Evolutionary conservation across 768 basidiomycete species (phyloP).

Genomic region (Phlebiopsis gigantea): DNA sequence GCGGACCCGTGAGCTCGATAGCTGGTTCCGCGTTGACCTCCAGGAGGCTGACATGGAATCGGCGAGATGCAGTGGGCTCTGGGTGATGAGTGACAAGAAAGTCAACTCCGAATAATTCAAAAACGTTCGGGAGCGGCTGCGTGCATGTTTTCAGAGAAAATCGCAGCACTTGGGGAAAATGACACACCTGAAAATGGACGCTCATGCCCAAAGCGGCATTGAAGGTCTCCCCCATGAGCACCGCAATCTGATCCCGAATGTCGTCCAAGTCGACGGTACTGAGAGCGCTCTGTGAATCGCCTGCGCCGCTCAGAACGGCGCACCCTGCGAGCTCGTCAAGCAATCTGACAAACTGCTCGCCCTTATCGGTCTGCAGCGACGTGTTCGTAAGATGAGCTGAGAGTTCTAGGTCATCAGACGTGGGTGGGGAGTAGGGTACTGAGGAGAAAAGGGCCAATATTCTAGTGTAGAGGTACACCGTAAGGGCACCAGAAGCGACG

Average conservation of each 20-base stretch:
- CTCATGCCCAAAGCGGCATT: constrained; percentile 80
- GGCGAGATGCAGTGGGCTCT: constrained; percentile 14
- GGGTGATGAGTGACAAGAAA: constrained; percentile 60
- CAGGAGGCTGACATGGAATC: constrained; percentile 65
- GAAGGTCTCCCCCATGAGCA: constrained; percentile 74
- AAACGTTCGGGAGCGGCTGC: constrained; percentile 84
- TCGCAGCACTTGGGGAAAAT: background rate
- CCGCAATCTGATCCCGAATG: constrained; percentile 60
- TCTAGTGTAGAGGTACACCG: constrained; percentile 74
- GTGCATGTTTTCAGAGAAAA: background rate
- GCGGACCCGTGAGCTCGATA: constrained; percentile 85
- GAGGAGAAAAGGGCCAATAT: constrained; percentile 88
- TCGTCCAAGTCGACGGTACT: constrained; percentile 36
- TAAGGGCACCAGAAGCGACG: constrained; percentile 69
- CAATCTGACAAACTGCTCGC: constrained; percentile 69
- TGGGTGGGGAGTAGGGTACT: constrained; percentile 56
- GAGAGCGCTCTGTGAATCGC: constrained; percentile 7
- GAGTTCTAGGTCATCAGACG: constrained; percentile 38
- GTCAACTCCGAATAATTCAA: constrained; percentile 94
- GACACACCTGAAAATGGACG: constrained; percentile 74
- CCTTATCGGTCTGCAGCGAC: constrained; percentile 65
- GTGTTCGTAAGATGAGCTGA: constrained; percentile 88
- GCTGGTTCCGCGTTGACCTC: constrained; percentile 97
- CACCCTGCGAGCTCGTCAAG: constrained; percentile 76
- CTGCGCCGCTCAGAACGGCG: constrained; percentile 36